Evolutionary conservation across 768 basidiomycete genomes (phyloP).

Genomic region (Tylopilus sp.): DNA sequence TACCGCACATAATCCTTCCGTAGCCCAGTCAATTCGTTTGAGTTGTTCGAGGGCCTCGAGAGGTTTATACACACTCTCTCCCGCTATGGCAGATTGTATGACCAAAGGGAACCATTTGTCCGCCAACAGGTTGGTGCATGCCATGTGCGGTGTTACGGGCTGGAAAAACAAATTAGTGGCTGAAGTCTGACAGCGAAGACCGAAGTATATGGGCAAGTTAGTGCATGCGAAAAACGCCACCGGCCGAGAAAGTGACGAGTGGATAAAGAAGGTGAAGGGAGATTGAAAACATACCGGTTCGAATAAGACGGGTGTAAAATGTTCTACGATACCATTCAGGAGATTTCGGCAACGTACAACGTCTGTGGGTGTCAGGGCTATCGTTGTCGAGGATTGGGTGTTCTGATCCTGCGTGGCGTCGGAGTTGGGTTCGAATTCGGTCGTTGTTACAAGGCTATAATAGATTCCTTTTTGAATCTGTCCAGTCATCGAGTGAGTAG

Average conservation of each 20-base stretch:
- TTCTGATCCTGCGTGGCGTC: constrained; percentile 7
- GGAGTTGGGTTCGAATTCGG: constrained; percentile 49
- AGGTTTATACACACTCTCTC: constrained; percentile 64
- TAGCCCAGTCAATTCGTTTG: constrained; percentile 55
- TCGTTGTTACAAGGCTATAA: constrained; percentile 59
- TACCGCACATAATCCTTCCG: constrained; percentile 52
- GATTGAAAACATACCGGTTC: constrained; percentile 44
- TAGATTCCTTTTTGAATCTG: constrained; percentile 62
- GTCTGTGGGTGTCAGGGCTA: constrained; percentile 30
- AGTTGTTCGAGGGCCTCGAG: constrained; percentile 66
- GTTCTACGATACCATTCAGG: constrained; percentile 52
- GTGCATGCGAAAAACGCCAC: background rate
- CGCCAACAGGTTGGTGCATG: constrained; percentile 68
- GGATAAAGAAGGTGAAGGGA: background rate
- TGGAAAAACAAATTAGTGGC: constrained; percentile 5
- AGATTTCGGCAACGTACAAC: constrained; percentile 44
- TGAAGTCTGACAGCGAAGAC: background rate
- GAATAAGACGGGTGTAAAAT: constrained; percentile 72
- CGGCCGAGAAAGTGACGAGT: background rate
- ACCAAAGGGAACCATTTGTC: constrained; percentile 70
- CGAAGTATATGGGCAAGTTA: too few species aligned
- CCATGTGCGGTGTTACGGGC: constrained; percentile 66
- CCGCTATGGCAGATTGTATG: constrained; percentile 60
- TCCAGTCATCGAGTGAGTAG: background rate
- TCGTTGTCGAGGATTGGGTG: background rate